Base-by-base conservation (phyloP, 2,329 filamentous ascomycete species). In the Podosphaera aphanis region DNA sequence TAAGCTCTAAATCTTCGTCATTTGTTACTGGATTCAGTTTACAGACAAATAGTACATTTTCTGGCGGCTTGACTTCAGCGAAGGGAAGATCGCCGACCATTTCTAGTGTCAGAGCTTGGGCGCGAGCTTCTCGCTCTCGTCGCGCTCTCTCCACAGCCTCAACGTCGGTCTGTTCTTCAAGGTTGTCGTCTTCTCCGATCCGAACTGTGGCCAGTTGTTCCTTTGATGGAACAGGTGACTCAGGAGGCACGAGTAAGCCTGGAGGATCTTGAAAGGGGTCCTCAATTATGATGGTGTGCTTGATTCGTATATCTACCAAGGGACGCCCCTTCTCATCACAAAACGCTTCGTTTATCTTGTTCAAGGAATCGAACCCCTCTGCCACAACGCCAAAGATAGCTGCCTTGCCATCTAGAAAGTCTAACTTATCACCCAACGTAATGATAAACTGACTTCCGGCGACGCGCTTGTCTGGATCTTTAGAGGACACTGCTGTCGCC, bases 41-140 rank as follows among this genome's bases (percentile, higher is more conserved):
- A 77, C 90, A 98, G 38, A 98, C 86, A 59, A 98, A 98, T 1
- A 98, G 69, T 13, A 98, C 78, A 61, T 98, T 95, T 64, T 98
- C 90, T 0, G 90, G 90, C 3, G 90, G 90, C 56, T 88, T 92
- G 55, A 98, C 86, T 63, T 98, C 90, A 48, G 90, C 90, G 61
- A 94, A 98, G 3, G 90, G 90, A 48, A 98, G 66, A 60, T 98
- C 90, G 38, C 90, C 90, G 63, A 98, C 90, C 77, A 98, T 92
- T 64, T 98, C 90, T 42, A 98, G 70, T 1, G 88, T 95, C 56
- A 98, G 66, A 0, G 90, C 90, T 61, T 95, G 90, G 0, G 88
- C 88, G 50, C 86, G 76, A 5, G 90, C 90, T 61, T 98, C 90
- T 23, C 84, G 74, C 60, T 95, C 85, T 50, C 85, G 74, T 44